Conservation (phyloP, 305 asterid genomes). For the Nicotiana rustica region DNA sequence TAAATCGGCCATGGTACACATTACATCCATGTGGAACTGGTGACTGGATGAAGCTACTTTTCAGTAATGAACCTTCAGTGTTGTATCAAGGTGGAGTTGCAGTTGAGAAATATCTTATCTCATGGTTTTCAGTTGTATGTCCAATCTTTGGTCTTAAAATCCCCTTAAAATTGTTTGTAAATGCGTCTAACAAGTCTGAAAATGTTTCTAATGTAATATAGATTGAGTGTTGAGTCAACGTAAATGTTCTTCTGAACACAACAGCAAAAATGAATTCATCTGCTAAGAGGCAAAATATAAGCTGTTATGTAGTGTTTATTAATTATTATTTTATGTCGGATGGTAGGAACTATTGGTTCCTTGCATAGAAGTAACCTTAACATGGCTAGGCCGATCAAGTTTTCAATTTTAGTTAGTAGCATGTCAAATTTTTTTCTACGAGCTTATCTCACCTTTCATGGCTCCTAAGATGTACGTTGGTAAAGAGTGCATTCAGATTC, state of each 20-base stretch:
- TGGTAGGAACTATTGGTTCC: background rate
- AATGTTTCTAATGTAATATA: background rate
- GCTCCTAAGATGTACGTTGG: background rate
- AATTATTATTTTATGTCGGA: background rate
- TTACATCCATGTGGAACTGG: constrained; percentile 92
- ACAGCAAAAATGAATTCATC: background rate
- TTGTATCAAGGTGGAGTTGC: constrained; percentile 41
- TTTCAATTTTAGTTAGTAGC: too few species aligned
- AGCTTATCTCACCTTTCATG: background rate
- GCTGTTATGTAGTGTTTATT: background rate
- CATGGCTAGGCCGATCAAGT: too few species aligned
- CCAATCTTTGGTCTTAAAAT: constrained; percentile 69
- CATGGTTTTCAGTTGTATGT: constrained; percentile 91
- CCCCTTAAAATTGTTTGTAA: constrained; percentile 59
- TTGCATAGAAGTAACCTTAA: too few species aligned
- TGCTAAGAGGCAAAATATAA: background rate
- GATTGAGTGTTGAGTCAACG: background rate
- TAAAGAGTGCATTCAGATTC: background rate
- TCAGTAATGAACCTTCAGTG: constrained; percentile 44
- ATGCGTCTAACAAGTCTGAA: background rate
- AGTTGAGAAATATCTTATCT: constrained; percentile 57
- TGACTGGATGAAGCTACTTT: constrained; percentile 89
- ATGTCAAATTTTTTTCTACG: background rate
- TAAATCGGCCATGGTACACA: constrained; percentile 84
- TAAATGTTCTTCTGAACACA: background rate